These are phyloP conservation scores for Yarrowia sp. DNA, from an alignment of 805 yeast species.

Conservation along the genomic window DNA sequence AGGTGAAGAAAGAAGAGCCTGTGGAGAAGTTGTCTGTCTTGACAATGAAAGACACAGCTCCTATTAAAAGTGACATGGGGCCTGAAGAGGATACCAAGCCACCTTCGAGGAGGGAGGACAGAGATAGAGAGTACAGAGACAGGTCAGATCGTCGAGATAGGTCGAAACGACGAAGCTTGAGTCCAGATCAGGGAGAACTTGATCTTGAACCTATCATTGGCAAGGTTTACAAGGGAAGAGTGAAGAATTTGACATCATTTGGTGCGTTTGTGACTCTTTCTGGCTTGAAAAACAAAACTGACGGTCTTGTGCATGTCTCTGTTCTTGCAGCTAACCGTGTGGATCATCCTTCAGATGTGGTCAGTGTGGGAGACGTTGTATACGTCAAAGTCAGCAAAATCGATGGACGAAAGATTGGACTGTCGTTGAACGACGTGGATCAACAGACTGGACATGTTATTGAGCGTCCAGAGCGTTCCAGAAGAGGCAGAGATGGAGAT, in stretches of 20 bases:
- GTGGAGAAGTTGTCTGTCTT: conserved; percentile 6
- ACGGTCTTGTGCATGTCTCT: conserved; percentile 78
- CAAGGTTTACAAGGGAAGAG: conserved; percentile 64
- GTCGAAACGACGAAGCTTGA: conserved; percentile 30
- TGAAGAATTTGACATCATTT: conserved; percentile 65
- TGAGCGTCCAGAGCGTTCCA: conserved; percentile 8
- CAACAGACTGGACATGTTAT: conserved; percentile 66
- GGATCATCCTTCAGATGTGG: conserved; percentile 63
- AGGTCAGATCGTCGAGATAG: conserved; percentile 27
- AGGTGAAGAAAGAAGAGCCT: conserved; percentile 17
- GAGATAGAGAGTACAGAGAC: conserved; percentile 1
- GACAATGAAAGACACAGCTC: conserved; percentile 18
- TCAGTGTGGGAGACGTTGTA: conserved; percentile 65
- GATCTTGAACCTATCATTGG: conserved; percentile 52
- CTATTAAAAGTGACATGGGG: conserved; percentile 12
- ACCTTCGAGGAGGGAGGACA: not conserved
- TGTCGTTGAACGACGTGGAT: conserved; percentile 75
- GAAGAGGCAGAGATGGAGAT: conserved; percentile 17
- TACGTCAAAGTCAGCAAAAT: conserved; percentile 64
- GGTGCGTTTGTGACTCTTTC: conserved; percentile 78
- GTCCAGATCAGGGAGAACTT: conserved; percentile 43
- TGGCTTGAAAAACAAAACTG: conserved; percentile 51
- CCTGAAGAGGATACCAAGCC: conserved; percentile 38
- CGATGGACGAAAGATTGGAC: conserved; percentile 56
- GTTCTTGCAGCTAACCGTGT: conserved; percentile 62